Conservation (phyloP, 2,329 filamentous ascomycete genomes). For the Aspergillus nomiae region DNA sequence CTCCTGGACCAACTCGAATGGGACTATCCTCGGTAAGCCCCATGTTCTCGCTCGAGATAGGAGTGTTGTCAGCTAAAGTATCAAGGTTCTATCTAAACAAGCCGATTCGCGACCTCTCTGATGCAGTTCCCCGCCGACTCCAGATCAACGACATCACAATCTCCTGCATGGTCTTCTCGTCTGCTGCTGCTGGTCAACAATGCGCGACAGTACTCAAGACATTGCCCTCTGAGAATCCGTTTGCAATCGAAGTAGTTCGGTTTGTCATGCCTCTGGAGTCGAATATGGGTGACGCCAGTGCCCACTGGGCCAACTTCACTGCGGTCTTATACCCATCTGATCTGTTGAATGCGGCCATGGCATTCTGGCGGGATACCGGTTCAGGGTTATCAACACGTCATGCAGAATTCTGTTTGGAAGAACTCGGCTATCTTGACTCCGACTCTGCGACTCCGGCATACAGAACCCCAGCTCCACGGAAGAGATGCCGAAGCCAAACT, state of each 20-base stretch:
- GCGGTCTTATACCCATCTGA: background rate
- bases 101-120: background rate
- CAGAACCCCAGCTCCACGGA: background rate
- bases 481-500: background rate
- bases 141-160: background rate
- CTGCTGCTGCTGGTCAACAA: background rate
- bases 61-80: background rate
- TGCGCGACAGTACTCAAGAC: background rate
- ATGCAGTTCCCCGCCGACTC: background rate
- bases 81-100: background rate
- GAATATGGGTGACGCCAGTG: background rate
- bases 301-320: background rate
- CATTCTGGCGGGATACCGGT: background rate
- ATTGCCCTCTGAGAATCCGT: background rate
- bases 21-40: background rate
- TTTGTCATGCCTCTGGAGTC: background rate
- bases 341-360: background rate
- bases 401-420: background rate
- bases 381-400: background rate
- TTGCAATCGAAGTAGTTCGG: background rate
- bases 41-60: background rate
- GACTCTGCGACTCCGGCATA: background rate
- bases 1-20: background rate
- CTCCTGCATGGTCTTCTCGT: background rate
- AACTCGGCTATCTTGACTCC: background rate